Evolutionary conservation across 2,329 filamentous ascomycete genomes (phyloP).

Genomic region (Phyllosticta ampelicida): DNA sequence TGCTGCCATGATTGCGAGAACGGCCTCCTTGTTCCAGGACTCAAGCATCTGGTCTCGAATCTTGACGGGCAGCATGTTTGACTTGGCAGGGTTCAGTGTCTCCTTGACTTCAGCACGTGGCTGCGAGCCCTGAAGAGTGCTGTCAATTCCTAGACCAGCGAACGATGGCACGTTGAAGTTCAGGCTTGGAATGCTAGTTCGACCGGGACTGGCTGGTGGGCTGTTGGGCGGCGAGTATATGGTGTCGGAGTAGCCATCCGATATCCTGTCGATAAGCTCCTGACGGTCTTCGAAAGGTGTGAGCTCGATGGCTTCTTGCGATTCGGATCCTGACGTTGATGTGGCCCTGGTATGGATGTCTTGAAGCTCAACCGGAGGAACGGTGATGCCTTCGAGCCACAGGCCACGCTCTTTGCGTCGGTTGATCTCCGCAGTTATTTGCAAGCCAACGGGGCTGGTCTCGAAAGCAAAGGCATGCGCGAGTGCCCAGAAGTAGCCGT

Average conservation of each 20-base stretch:
- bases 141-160: background rate
- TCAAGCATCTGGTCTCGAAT: conserved; percentile 66
- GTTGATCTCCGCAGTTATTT: conserved; percentile 65
- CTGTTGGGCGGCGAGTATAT: conserved; percentile 56
- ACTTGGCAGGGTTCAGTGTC: conserved; percentile 1
- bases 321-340: conserved; percentile 16
- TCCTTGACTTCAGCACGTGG: background rate
- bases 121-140: background rate
- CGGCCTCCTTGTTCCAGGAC: conserved; percentile 69
- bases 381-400: conserved; percentile 65
- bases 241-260: conserved; percentile 55
- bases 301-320: conserved; percentile 32
- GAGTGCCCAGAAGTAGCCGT: conserved; percentile 79
- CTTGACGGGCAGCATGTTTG: conserved; percentile 43
- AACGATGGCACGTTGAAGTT: background rate
- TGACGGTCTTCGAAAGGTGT: conserved; percentile 65
- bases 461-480: conserved; percentile 70
- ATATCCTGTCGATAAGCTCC: conserved; percentile 63
- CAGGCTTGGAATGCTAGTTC: conserved; percentile 27
- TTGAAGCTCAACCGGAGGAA: conserved; percentile 57
- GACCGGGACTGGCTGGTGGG: conserved; percentile 57
- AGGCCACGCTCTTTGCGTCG: conserved; percentile 62
- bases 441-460: conserved; percentile 54
- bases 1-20: conserved; percentile 52
- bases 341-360: conserved; percentile 34